phyloP scores from a whole-genome alignment of 345 rosid species.

The Aquilaria malaccensis region DNA sequence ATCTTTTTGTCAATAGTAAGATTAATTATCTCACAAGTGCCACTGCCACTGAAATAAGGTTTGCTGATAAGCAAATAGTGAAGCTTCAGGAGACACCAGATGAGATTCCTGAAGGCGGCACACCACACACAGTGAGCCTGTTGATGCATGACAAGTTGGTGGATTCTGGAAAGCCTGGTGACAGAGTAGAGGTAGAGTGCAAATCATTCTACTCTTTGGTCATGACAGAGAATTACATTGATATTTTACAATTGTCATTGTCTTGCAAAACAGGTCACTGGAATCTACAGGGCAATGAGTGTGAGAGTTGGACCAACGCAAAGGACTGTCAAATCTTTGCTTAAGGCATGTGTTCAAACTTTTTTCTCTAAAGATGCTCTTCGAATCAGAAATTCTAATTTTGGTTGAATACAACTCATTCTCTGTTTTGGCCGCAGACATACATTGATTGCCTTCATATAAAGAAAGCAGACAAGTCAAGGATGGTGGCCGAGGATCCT shows the following conservation, averaged over 20 bases:
- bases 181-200: constrained; percentile 77
- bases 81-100: constrained; percentile 98
- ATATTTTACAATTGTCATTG: constrained; percentile 7
- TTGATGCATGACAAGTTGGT: constrained; percentile 96
- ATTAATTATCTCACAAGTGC: too few relatives aligned
- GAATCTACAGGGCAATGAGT: constrained; percentile 94
- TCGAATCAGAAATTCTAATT: constrained; percentile 5
- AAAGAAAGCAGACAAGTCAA: constrained; percentile 74
- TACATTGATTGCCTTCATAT: constrained; percentile 93
- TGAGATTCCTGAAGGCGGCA: constrained; percentile 96
- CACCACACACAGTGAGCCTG: constrained; percentile 96
- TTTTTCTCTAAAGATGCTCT: constrained; percentile 6
- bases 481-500: constrained; percentile 70
- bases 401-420: constrained; percentile 6
- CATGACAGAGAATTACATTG: not conserved
- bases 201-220: not conserved
- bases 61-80: constrained; percentile 97
- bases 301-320: constrained; percentile 80
- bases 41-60: constrained; percentile 34
- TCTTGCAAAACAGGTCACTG: constrained; percentile 55
- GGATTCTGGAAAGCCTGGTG: constrained; percentile 95
- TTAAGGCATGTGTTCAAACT: constrained; percentile 48
- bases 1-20: too few relatives aligned
- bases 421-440: constrained; percentile 42
- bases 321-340: constrained; percentile 91